Conservation (phyloP, 2,329 filamentous ascomycete genomes). For the Mollisia scopiformis region DNA sequence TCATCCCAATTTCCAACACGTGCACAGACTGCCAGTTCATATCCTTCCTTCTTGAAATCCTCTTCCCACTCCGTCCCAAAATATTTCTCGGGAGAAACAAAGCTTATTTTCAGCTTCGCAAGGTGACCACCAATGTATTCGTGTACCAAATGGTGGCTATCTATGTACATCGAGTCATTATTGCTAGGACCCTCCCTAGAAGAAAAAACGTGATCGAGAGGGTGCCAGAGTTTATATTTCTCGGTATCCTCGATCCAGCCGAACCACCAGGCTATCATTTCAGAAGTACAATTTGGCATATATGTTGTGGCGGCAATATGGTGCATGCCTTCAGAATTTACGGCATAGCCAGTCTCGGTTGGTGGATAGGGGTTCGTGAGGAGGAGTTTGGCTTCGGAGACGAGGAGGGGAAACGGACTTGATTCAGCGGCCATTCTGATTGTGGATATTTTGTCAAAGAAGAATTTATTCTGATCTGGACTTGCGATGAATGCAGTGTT, state of each 20-base stretch:
- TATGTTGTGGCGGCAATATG: conserved; percentile 14
- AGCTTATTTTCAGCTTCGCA: conserved; percentile 8
- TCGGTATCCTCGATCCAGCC: conserved; percentile 11
- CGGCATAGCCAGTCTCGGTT: conserved; percentile 5
- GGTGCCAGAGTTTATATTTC: conserved; percentile 18
- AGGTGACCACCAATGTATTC: conserved; percentile 14
- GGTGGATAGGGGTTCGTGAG: not conserved
- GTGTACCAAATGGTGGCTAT: conserved; percentile 12
- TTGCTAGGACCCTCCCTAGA: conserved; percentile 11
- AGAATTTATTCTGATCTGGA: too few relatives aligned
- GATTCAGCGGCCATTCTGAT: too few relatives aligned
- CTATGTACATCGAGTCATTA: conserved; percentile 14
- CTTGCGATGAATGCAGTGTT: too few relatives aligned
- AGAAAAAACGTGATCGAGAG: conserved; percentile 10
- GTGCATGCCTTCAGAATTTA: conserved; percentile 9
- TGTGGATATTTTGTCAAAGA: too few relatives aligned
- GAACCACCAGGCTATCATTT: conserved; percentile 18
- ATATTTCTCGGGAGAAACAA: conserved; percentile 4
- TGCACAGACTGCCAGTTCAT: conserved; percentile 9
- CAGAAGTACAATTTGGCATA: conserved; percentile 12
- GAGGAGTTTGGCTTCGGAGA: conserved; percentile 5
- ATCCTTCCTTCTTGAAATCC: conserved; percentile 2
- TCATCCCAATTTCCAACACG: conserved; percentile 10
- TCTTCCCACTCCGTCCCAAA: conserved; percentile 10
- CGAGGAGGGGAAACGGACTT: conserved; percentile 4